These are phyloP conservation scores for Sphagnum magellanicum DNA, from an alignment of 228 moss, liverwort and hornwort species.

Conservation along the genomic window DNA sequence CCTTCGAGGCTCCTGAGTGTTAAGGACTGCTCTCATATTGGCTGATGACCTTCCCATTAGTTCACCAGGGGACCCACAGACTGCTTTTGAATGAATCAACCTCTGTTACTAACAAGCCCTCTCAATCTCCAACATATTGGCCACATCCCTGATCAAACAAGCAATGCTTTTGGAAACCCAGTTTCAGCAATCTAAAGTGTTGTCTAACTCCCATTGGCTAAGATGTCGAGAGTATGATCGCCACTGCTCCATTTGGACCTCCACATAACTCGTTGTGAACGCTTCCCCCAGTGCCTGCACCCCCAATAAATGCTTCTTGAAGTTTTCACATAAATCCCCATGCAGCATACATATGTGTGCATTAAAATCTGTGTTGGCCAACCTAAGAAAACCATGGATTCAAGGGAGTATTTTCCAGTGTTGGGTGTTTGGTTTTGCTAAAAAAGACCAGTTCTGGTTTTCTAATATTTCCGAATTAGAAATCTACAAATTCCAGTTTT, in stretches of 20 bases:
- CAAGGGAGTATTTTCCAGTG: background rate
- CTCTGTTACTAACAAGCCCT: too few species aligned
- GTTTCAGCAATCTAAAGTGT: slow-evolving; percentile 62
- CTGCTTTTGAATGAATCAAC: too few species aligned
- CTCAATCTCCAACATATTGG: too few species aligned
- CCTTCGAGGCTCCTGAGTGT: too few species aligned
- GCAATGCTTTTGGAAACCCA: background rate
- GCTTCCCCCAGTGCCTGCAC: slow-evolving; percentile 51
- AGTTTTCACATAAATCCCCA: background rate
- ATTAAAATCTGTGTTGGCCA: background rate
- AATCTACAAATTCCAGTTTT: background rate
- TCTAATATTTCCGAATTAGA: too few species aligned
- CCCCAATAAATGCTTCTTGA: background rate
- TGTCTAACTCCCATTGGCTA: slow-evolving; percentile 83
- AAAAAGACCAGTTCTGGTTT: too few species aligned
- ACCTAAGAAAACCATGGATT: background rate
- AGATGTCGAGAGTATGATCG: slow-evolving; percentile 53
- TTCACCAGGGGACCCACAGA: too few species aligned
- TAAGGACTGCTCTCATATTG: too few species aligned
- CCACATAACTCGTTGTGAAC: slow-evolving; percentile 42
- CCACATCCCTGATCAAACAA: too few species aligned
- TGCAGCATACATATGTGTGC: background rate
- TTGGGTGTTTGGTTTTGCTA: too few species aligned
- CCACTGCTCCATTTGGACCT: slow-evolving; percentile 79
- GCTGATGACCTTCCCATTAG: too few species aligned